Percentiles rank a stretch among this genome's conserved stretches.
These are phyloP conservation scores for Taiwanofungus camphoratus DNA, from an alignment of 1,284 basidiomycete species.

Conservation along the genomic window DNA sequence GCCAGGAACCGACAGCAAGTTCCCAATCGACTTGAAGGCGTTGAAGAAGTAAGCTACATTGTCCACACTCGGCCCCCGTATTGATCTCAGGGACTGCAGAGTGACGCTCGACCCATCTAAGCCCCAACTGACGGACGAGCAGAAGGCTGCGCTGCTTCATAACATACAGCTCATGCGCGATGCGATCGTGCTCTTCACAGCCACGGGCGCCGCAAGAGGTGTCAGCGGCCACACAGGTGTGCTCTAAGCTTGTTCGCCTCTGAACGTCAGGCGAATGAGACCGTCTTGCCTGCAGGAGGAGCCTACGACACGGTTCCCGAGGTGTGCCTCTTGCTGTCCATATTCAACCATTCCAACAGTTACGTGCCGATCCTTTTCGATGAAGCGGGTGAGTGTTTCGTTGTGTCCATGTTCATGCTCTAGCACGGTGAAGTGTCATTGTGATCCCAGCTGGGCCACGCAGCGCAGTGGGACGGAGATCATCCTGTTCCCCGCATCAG, in stretches of 20 bases:
- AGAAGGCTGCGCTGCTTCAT: slow-evolving; percentile 50
- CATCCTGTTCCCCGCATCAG: no score
- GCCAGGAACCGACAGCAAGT: slow-evolving; percentile 37
- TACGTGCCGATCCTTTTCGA: slow-evolving; percentile 68
- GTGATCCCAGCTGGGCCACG: no score
- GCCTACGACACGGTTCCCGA: slow-evolving; percentile 84
- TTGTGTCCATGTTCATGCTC: not conserved
- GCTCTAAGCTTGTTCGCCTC: slow-evolving; percentile 7
- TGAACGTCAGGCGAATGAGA: not conserved
- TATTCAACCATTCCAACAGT: slow-evolving; percentile 61
- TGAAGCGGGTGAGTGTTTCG: slow-evolving; percentile 55
- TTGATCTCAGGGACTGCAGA: slow-evolving; percentile 31
- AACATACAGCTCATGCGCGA: slow-evolving; percentile 80
- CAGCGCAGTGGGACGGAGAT: no score
- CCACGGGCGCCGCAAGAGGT: slow-evolving; percentile 74
- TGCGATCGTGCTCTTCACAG: slow-evolving; percentile 78
- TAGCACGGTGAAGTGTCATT: not conserved
- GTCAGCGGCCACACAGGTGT: slow-evolving; percentile 79
- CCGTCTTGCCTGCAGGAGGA: slow-evolving; percentile 45
- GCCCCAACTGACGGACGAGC: slow-evolving; percentile 51
- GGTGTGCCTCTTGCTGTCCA: slow-evolving; percentile 65
- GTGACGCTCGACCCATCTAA: slow-evolving; percentile 65
- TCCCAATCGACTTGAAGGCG: slow-evolving; percentile 72
- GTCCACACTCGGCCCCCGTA: slow-evolving; percentile 7
- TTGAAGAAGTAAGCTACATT: slow-evolving; percentile 56